Percentiles rank a stretch among this genome's conserved stretches.
Conservation (phyloP, 2,329 filamentous ascomycete genomes). For the Pyricularia sp. region DNA sequence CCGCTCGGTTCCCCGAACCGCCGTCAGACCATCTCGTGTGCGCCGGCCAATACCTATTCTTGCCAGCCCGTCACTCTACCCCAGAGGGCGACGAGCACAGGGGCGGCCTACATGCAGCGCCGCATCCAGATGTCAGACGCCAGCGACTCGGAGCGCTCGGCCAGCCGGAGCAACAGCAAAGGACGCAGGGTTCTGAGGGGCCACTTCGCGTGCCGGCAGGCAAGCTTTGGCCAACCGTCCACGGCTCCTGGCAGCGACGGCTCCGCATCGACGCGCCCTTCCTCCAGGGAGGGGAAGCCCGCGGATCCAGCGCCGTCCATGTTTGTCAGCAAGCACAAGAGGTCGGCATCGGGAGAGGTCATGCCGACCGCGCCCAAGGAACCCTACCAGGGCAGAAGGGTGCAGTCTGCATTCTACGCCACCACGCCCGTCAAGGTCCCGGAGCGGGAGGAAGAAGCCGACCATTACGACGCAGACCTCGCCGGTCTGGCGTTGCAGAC, state of each 20-base stretch:
- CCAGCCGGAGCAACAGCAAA: background rate
- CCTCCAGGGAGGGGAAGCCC: background rate
- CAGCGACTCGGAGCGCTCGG: slow-evolving; percentile 11
- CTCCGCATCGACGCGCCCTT: background rate
- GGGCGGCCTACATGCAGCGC: slow-evolving; percentile 35
- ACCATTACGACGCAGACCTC: background rate
- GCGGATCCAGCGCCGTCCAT: background rate
- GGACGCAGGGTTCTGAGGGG: slow-evolving; percentile 18
- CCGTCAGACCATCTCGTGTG: background rate
- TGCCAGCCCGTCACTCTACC: slow-evolving; percentile 14
- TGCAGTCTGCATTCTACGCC: slow-evolving; percentile 1
- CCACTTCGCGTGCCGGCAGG: slow-evolving; percentile 16
- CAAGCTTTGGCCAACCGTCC: slow-evolving; percentile 8
- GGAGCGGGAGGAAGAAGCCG: slow-evolving; percentile 5
- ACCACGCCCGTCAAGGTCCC: slow-evolving; percentile 1
- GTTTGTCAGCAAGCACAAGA: background rate
- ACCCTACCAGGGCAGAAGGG: background rate
- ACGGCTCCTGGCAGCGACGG: background rate
- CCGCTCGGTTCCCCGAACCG: background rate
- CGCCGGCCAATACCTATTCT: background rate
- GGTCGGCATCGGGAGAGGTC: background rate
- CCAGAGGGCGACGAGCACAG: slow-evolving; percentile 34
- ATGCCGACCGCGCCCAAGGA: background rate
- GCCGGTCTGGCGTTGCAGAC: background rate
- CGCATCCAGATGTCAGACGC: slow-evolving; percentile 17